Conservation (phyloP, 495 filamentous ascomycete species). For the Xylona heveae region DNA sequence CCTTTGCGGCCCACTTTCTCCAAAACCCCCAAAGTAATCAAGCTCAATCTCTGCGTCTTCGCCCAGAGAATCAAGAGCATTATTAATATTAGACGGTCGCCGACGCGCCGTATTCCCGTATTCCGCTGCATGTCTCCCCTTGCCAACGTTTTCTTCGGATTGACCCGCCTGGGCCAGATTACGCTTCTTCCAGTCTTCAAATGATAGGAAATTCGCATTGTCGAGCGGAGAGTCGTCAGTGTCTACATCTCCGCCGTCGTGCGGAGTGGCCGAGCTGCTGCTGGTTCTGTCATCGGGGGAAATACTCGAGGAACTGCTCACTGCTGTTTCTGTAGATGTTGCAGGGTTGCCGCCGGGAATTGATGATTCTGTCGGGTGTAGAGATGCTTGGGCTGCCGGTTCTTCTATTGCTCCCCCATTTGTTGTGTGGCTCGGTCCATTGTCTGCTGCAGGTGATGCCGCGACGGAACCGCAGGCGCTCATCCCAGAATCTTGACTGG, state of each 20-base stretch:
- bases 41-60: conserved; percentile 85
- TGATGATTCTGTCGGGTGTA: no score
- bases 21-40: conserved; percentile 59
- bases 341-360: no score
- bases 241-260: conserved; percentile 28
- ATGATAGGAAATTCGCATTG: conserved; percentile 77
- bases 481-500: no score
- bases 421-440: no score
- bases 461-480: no score
- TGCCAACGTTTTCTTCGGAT: conserved; percentile 51
- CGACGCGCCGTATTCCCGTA: conserved; percentile 19
- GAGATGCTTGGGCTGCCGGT: no score
- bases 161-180: conserved; percentile 76
- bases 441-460: no score
- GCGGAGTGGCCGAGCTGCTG: conserved; percentile 5
- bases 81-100: conserved; percentile 32
- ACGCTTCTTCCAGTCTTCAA: conserved; percentile 95
- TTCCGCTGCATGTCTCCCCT: conserved; percentile 15
- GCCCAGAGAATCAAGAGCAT: conserved; percentile 52
- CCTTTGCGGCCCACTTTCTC: no score
- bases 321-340: not conserved
- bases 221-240: conserved; percentile 53
- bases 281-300: not conserved
- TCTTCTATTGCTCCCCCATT: no score
- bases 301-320: not conserved